Percentiles rank a stretch among this genome's conserved stretches.
phyloP scores from a whole-genome alignment of 2,329 filamentous ascomycete species.

The Fusarium sp. region DNA sequence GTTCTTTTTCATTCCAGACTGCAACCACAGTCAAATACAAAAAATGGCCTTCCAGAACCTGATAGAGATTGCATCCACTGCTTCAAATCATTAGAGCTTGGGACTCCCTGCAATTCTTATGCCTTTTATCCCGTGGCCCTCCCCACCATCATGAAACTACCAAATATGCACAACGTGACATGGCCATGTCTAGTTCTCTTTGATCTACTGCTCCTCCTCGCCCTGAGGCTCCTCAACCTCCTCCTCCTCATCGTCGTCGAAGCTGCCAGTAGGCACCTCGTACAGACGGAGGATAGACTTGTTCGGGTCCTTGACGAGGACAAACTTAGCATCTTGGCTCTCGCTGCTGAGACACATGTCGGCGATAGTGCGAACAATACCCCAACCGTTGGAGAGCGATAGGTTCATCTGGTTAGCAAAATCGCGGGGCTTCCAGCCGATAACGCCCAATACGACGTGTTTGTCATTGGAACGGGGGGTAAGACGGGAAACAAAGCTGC shows the following conservation, averaged over 20 bases:
- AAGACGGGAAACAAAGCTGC: conserved; percentile 89
- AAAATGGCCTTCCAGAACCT: conserved; percentile 18
- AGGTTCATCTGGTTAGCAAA: conserved; percentile 99
- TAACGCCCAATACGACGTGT: conserved; percentile 93
- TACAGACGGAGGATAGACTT: conserved; percentile 94
- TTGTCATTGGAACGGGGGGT: conserved; percentile 93
- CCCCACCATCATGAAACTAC: conserved; percentile 18
- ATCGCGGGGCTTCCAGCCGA: conserved; percentile 97
- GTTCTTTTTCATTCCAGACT: conserved; percentile 39
- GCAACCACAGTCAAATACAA: conserved; percentile 25
- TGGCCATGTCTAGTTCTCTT: conserved; percentile 9
- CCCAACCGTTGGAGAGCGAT: conserved; percentile 96
- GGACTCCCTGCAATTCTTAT: conserved; percentile 33
- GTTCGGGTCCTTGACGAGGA: conserved; percentile 91
- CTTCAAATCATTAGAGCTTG: conserved; percentile 43
- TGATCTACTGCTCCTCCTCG: conserved; percentile 31
- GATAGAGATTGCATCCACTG: conserved; percentile 36
- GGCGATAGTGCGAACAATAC: conserved; percentile 96
- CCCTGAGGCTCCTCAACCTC: conserved; percentile 55
- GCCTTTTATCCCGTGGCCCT: conserved; percentile 20
- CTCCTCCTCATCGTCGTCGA: conserved; percentile 86
- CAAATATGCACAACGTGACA: conserved; percentile 10
- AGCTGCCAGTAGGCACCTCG: conserved; percentile 84
- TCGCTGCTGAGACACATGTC: conserved; percentile 86
- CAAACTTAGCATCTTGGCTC: conserved; percentile 83